phyloP scores from a whole-genome alignment of 176 grass and related monocot genomes.

The Carex parvula region DNA sequence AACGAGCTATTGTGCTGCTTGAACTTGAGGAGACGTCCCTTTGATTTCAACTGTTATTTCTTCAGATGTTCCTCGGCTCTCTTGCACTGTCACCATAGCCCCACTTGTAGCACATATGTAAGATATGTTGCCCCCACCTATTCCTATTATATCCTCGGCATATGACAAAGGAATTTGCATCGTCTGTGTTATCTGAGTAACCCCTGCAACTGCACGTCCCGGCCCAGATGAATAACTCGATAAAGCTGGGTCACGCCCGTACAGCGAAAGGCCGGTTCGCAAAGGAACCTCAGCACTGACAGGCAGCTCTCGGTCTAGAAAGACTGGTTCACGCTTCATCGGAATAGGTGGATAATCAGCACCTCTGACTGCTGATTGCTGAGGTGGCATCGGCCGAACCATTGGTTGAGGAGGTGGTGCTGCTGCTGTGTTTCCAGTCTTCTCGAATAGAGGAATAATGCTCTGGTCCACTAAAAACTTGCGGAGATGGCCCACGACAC shows the following conservation, averaged over 20 bases:
- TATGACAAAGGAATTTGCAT: slow-evolving; percentile 99
- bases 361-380: slow-evolving; percentile 45
- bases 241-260: slow-evolving; percentile 80
- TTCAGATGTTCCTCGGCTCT: slow-evolving; percentile 69
- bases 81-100: slow-evolving; percentile 79
- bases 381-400: slow-evolving; percentile 41
- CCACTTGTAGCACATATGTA: slow-evolving; percentile 89
- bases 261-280: slow-evolving; percentile 65
- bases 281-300: slow-evolving; percentile 41
- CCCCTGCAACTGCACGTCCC: slow-evolving; percentile 38
- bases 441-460: slow-evolving; percentile 94
- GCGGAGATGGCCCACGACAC: slow-evolving; percentile 72
- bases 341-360: slow-evolving; percentile 48
- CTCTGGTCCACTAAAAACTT: slow-evolving; percentile 99
- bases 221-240: slow-evolving; percentile 58
- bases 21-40: slow-evolving; percentile 85
- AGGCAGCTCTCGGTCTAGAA: slow-evolving; percentile 57
- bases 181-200: slow-evolving; percentile 92
- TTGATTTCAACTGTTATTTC: slow-evolving; percentile 99
- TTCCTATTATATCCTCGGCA: slow-evolving; percentile 94
- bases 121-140: slow-evolving; percentile 82
- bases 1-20: slow-evolving; percentile 79
- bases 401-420: slow-evolving; percentile 31
- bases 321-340: slow-evolving; percentile 54
- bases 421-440: slow-evolving; percentile 50